Conservation (phyloP, 2,329 filamentous ascomycete species). For the Aspergillus vadensis region DNA sequence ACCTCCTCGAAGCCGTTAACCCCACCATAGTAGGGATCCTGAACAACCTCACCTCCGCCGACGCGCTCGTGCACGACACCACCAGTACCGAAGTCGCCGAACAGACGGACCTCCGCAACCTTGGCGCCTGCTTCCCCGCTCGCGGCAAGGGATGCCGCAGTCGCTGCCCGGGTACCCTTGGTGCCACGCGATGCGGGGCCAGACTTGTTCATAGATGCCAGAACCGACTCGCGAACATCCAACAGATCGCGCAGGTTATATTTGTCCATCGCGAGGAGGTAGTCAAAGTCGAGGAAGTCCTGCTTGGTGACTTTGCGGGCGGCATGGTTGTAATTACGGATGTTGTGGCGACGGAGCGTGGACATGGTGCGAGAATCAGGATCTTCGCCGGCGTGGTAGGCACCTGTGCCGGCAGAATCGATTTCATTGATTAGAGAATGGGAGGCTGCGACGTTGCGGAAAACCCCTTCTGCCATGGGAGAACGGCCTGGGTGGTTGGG, state of each 20-base stretch:
- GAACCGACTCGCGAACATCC: conserved; percentile 58
- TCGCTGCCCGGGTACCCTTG: conserved; percentile 40
- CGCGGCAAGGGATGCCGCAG: conserved; percentile 35
- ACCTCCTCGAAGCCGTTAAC: conserved; percentile 77
- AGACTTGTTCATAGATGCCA: conserved; percentile 49
- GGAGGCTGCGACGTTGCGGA: conserved; percentile 67
- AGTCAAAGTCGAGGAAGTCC: conserved; percentile 87
- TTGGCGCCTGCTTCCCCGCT: conserved; percentile 35
- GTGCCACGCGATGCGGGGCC: conserved; percentile 22
- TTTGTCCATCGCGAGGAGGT: conserved; percentile 91
- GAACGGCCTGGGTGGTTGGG: conserved; percentile 60
- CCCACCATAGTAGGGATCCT: conserved; percentile 93
- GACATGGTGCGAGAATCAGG: conserved; percentile 84
- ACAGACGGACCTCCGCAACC: conserved; percentile 68
- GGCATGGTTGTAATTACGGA: conserved; percentile 73
- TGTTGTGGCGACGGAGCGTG: conserved; percentile 72
- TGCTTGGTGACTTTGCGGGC: conserved; percentile 71
- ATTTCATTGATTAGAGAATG: conserved; percentile 65
- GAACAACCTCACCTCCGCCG: conserved; percentile 66
- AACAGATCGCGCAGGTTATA: conserved; percentile 74
- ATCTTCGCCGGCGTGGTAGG: conserved; percentile 75
- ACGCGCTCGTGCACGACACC: conserved; percentile 42
- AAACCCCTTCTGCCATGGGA: conserved; percentile 95
- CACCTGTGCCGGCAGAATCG: conserved; percentile 88
- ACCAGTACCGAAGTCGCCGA: conserved; percentile 75